Percentiles rank a stretch among this genome's conserved stretches.
Evolutionary conservation across 306 rosid genomes (phyloP).

Genomic region (Pueraria montana): DNA sequence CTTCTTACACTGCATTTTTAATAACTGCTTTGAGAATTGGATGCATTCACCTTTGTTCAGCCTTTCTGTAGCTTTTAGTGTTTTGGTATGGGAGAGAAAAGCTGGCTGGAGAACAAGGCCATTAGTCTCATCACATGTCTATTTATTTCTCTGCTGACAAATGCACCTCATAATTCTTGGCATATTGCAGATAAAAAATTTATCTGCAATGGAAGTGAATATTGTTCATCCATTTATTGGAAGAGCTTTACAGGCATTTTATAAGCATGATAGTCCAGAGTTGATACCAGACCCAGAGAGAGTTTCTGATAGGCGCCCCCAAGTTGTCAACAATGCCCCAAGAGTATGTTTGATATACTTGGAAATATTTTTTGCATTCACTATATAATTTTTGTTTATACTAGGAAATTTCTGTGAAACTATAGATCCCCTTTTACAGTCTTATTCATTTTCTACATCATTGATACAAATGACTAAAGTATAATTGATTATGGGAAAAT

Average conservation of each 20-base stretch:
- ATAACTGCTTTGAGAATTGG: constrained; percentile 10
- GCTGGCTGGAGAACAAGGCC: background rate
- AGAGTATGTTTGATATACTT: constrained; percentile 65
- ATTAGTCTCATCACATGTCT: constrained; percentile 16
- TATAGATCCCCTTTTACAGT: constrained; percentile 17
- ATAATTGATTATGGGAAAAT: background rate
- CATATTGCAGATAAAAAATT: constrained; percentile 76
- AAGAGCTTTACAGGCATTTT: constrained; percentile 89
- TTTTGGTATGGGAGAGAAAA: constrained; percentile 19
- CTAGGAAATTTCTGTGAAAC: constrained; percentile 32
- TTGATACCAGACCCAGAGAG: constrained; percentile 87
- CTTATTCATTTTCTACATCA: background rate
- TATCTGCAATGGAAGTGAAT: constrained; percentile 98
- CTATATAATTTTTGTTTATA: background rate
- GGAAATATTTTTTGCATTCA: background rate
- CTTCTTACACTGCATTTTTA: constrained; percentile 5
- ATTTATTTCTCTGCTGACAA: constrained; percentile 23
- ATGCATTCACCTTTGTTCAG: constrained; percentile 14
- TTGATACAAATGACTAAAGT: background rate
- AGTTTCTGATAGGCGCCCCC: constrained; percentile 72
- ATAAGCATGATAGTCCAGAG: constrained; percentile 90
- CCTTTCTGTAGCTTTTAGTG: constrained; percentile 20
- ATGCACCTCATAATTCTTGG: constrained; percentile 32
- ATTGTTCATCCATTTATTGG: constrained; percentile 94
- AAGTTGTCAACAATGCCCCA: constrained; percentile 71